Conservation (phyloP, 495 filamentous ascomycete genomes). For the Penicillium canescens region DNA sequence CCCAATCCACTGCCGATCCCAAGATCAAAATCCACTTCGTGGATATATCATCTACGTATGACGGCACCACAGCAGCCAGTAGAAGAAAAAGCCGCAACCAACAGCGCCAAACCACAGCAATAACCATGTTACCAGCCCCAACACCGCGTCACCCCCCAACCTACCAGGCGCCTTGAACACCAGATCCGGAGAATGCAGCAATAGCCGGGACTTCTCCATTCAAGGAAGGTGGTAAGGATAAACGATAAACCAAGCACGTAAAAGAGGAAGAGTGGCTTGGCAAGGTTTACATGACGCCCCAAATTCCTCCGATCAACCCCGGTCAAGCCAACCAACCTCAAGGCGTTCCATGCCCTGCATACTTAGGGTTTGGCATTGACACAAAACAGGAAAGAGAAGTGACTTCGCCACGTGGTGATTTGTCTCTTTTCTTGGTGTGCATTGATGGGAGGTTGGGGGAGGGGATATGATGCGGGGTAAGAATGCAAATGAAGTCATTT, state of each 20-base stretch:
- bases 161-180: background rate
- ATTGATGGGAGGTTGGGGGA: background rate
- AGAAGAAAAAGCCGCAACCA: background rate
- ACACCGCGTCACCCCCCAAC: background rate
- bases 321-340: background rate
- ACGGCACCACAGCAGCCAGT: background rate
- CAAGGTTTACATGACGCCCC: background rate
- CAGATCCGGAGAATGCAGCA: background rate
- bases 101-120: background rate
- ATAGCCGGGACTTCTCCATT: background rate
- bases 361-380: background rate
- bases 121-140: background rate
- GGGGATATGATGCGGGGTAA: background rate
- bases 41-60: too few relatives aligned
- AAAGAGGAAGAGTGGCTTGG: background rate
- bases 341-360: background rate
- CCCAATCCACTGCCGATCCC: too few relatives aligned
- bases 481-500: conserved; percentile 1
- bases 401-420: background rate
- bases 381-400: background rate
- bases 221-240: background rate
- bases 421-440: background rate
- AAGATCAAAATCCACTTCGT: too few relatives aligned
- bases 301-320: background rate
- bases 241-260: too few relatives aligned